Evolutionary conservation across 2,329 filamentous ascomycete species (phyloP).

Genomic region (Fusarium transvaalense): DNA sequence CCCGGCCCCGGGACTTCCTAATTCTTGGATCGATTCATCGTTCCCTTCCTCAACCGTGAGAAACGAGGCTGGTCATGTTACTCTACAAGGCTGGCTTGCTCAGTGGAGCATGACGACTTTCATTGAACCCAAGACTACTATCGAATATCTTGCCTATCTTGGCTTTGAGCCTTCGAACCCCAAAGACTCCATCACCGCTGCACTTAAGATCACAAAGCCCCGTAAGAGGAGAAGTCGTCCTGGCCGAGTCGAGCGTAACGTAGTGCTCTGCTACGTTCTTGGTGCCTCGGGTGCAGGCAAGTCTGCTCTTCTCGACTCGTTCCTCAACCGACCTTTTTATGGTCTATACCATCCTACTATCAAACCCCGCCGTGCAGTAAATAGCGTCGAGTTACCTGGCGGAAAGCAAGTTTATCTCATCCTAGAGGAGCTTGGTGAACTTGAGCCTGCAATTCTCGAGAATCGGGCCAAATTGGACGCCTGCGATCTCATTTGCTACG

Average conservation of each 20-base stretch:
- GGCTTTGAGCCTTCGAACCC: slow-evolving; percentile 87
- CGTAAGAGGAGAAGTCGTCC: slow-evolving; percentile 86
- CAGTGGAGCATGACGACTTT: slow-evolving; percentile 99
- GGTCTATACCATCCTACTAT: slow-evolving; percentile 91
- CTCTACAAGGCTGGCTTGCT: slow-evolving; percentile 95
- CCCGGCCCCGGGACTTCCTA: slow-evolving; percentile 88
- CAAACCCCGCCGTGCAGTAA: slow-evolving; percentile 91
- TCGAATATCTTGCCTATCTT: slow-evolving; percentile 95
- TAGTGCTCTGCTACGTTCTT: slow-evolving; percentile 92
- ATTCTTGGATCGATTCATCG: slow-evolving; percentile 86
- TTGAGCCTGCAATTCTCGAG: slow-evolving; percentile 94
- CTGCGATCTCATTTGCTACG: slow-evolving; percentile 94
- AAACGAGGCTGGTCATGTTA: slow-evolving; percentile 95
- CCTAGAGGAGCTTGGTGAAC: slow-evolving; percentile 91
- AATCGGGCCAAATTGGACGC: slow-evolving; percentile 91
- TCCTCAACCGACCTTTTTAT: slow-evolving; percentile 89
- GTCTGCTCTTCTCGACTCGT: slow-evolving; percentile 89
- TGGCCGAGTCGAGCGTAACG: slow-evolving; percentile 90
- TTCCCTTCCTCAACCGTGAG: slow-evolving; percentile 95
- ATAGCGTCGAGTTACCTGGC: slow-evolving; percentile 94
- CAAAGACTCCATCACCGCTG: slow-evolving; percentile 82
- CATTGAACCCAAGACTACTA: slow-evolving; percentile 91
- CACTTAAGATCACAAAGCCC: slow-evolving; percentile 91
- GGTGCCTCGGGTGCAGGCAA: slow-evolving; percentile 90
- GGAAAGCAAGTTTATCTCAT: slow-evolving; percentile 98